Conservation (phyloP, 495 filamentous ascomycete genomes). For the Lindgomyces ingoldianus region DNA sequence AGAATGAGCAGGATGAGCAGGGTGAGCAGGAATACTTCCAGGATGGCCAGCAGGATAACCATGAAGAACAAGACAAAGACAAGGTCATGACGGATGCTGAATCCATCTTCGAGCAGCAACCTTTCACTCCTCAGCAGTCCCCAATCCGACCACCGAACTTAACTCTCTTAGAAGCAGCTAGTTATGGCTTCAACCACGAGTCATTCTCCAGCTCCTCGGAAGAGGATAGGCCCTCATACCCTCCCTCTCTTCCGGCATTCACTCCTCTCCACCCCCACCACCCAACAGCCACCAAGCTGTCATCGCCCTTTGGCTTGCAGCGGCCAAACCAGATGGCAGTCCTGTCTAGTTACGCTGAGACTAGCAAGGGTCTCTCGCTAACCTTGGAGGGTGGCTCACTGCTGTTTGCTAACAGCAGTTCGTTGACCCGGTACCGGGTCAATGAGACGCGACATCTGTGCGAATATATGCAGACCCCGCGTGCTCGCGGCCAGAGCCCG, state of each 20-base stretch:
- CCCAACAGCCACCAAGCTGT: too few species aligned
- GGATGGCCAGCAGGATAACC: not conserved
- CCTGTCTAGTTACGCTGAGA: not conserved
- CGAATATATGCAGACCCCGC: too few species aligned
- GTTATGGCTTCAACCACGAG: slow-evolving; percentile 6
- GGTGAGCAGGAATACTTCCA: not conserved
- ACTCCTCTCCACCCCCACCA: too few species aligned
- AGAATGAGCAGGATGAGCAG: not conserved
- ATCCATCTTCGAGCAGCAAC: too few species aligned
- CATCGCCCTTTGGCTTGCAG: too few species aligned
- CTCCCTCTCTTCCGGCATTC: not conserved
- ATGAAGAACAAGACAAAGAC: too few species aligned
- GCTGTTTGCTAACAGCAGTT: not conserved
- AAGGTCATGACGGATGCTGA: too few species aligned
- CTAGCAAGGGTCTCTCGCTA: not conserved
- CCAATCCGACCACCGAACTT: too few species aligned
- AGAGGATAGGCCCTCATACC: not conserved
- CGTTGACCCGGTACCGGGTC: not conserved
- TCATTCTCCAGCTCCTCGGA: slow-evolving; percentile 1
- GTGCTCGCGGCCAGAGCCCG: not conserved
- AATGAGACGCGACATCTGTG: not conserved
- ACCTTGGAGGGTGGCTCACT: not conserved
- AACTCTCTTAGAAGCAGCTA: not conserved
- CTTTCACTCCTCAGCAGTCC: not conserved
- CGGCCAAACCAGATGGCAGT: too few species aligned